Evolutionary conservation across 2,329 filamentous ascomycete species (phyloP), one percentile per base, ranked within the genome.

Genomic region (Delphinella strobiligena): DNA sequence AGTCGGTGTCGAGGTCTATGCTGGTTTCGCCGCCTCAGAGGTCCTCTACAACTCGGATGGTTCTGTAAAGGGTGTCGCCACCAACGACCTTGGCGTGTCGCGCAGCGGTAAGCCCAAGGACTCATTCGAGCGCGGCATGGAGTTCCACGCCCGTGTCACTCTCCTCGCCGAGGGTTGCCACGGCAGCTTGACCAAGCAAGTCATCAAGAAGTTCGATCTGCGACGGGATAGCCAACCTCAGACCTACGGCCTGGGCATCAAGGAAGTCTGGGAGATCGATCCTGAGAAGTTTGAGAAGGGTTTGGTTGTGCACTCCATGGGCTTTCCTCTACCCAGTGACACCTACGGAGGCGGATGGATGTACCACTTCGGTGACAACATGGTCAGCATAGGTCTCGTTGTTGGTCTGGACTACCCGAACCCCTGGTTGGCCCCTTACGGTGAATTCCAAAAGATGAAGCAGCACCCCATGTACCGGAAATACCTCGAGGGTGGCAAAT

Each of bases 321-420:
- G 91, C 15, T 96, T 93, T 55, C 91, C 91, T 15, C 65, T 98
- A 33, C 76, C 86, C 12, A 76, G 72, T 51, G 82, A 96, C 56
- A 91, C 88, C 7, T 98, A 98, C 58, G 91, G 91, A 49, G 91
- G 91, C 49, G 87, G 84, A n/a, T 98, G 87, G 80, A 88, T 98
- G 84, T 98, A 98, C 57, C 91, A 98, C 62, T 98, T 96, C 61
- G 91, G 88, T 29, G 89, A 98, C 52, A 98, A 96, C 62, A 74
- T 96, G 52, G 89, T 98, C 44, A 87, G 80, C 49, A 71, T 98
- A 41, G 91, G 91, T 17, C 70, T 96, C 14, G 91, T 98, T 9
- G 83, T 93, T 29, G 88, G 88, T 17, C 72, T 98, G 39, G 91
- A 98, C 67, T 98, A 98, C 60, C 72, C 84, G 31, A 98, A 98